Conservation (phyloP, 1,139 yeast genomes). For the Magnusiomyces suaveolens region DNA sequence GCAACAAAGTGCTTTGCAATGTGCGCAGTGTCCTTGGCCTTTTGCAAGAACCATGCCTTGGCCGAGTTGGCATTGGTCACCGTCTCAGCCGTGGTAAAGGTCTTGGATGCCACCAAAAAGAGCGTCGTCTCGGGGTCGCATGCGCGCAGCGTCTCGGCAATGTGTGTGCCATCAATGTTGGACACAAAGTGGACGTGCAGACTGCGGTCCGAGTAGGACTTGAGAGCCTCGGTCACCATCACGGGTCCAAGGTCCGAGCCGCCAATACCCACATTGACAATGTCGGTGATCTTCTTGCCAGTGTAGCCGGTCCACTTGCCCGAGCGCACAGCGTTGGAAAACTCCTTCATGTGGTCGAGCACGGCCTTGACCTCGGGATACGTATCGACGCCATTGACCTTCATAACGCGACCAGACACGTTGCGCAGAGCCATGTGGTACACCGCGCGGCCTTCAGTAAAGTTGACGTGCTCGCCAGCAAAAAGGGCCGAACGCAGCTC, state of each 20-base stretch:
- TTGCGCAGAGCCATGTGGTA: constrained; percentile 94
- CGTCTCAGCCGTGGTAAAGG: constrained; percentile 98
- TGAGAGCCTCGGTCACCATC: constrained; percentile 97
- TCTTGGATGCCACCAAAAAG: constrained; percentile 91
- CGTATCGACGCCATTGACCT: constrained; percentile 81
- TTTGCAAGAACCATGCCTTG: constrained; percentile 78
- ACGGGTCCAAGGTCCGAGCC: constrained; percentile 99
- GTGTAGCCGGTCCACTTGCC: constrained; percentile 97
- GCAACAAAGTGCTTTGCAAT: constrained; percentile 98
- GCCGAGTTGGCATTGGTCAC: constrained; percentile 92
- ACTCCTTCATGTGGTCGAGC: constrained; percentile 90
- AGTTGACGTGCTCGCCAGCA: constrained; percentile 85
- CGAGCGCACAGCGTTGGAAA: constrained; percentile 77
- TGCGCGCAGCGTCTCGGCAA: constrained; percentile 75
- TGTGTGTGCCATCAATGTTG: constrained; percentile 96
- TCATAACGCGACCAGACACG: constrained; percentile 71
- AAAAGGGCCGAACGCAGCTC: constrained; percentile 83
- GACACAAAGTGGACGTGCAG: constrained; percentile 86
- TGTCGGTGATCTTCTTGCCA: constrained; percentile 85
- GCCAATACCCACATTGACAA: constrained; percentile 97
- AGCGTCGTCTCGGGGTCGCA: constrained; percentile 85
- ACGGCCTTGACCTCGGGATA: constrained; percentile 85
- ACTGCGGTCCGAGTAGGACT: constrained; percentile 71
- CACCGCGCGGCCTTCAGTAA: constrained; percentile 94
- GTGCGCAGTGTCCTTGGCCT: constrained; percentile 57